These are phyloP conservation scores for Fusarium sp. DNA, from an alignment of 2,329 filamentous ascomycete species.

Conservation along the genomic window DNA sequence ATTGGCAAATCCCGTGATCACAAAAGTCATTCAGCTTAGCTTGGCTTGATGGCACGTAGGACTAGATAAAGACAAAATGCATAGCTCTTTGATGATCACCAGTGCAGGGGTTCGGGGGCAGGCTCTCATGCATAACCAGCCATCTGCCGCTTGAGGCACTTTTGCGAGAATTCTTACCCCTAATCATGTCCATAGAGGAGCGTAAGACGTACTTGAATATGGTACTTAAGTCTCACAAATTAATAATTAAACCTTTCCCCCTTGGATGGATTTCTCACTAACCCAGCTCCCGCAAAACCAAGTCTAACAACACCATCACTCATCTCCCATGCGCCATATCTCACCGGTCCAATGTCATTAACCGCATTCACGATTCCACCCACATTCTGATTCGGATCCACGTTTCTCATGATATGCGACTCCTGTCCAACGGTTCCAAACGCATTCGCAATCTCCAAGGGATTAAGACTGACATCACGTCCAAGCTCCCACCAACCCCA, in stretches of 20 bases:
- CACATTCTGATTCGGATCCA: slow-evolving; percentile 39
- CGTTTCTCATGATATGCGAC: slow-evolving; percentile 30
- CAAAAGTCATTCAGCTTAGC: too few species aligned
- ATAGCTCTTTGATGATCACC: too few species aligned
- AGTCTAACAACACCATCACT: slow-evolving; percentile 33
- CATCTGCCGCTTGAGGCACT: too few species aligned
- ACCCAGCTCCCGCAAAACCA: slow-evolving; percentile 31
- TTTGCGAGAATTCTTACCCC: too few species aligned
- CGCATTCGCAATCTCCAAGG: slow-evolving; percentile 41
- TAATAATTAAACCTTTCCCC: slow-evolving; percentile 41
- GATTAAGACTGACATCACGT: slow-evolving; percentile 40
- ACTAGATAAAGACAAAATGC: too few species aligned
- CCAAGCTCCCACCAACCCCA: slow-evolving; percentile 46
- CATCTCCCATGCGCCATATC: slow-evolving; percentile 42
- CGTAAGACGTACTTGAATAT: too few species aligned
- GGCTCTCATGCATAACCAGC: too few species aligned
- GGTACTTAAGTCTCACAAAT: rapidly evolving
- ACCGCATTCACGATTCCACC: slow-evolving; percentile 30
- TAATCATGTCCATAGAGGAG: too few species aligned
- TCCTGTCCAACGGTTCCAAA: slow-evolving; percentile 35
- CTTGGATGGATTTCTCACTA: slow-evolving; percentile 34
- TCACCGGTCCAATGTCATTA: slow-evolving; percentile 25
- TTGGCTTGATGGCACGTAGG: too few species aligned
- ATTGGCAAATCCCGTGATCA: background rate
- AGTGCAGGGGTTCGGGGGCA: too few species aligned